A percentile compares a stretch with the other conserved stretches of the same genome.
These are phyloP conservation scores for Monosporascus sp. DNA, from an alignment of 2,329 filamentous ascomycete genomes.

Conservation along the genomic window DNA sequence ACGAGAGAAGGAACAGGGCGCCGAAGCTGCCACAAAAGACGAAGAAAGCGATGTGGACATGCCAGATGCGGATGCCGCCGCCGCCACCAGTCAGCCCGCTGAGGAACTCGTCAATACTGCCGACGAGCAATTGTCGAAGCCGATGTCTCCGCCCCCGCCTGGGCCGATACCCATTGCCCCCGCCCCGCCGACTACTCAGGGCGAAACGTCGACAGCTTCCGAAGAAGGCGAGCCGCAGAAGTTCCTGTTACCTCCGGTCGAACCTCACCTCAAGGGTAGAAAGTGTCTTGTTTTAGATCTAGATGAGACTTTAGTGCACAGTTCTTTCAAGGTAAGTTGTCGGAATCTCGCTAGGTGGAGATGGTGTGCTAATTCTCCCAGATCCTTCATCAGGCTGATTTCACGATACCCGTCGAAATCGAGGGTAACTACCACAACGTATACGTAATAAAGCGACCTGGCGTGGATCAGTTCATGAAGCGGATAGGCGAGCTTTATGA, in stretches of 20 bases:
- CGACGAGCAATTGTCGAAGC: slow-evolving; percentile 35
- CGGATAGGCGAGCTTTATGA: slow-evolving; percentile 95
- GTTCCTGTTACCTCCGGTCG: slow-evolving; percentile 76
- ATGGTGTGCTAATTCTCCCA: slow-evolving; percentile 31
- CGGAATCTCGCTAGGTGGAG: background rate
- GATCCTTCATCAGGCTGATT: slow-evolving; percentile 97
- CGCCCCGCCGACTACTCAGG: slow-evolving; percentile 29
- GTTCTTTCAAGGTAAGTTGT: slow-evolving; percentile 86
- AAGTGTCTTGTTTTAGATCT: slow-evolving; percentile 95
- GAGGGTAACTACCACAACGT: slow-evolving; percentile 99
- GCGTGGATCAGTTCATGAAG: slow-evolving; percentile 98
- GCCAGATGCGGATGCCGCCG: slow-evolving; percentile 53
- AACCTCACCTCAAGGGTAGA: slow-evolving; percentile 73
- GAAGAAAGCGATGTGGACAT: slow-evolving; percentile 63
- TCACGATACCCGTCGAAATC: slow-evolving; percentile 97
- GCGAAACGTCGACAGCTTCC: slow-evolving; percentile 38
- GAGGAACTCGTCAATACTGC: slow-evolving; percentile 33
- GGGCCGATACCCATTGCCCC: slow-evolving; percentile 35
- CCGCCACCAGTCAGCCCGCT: slow-evolving; percentile 36
- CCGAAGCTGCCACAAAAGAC: slow-evolving; percentile 34
- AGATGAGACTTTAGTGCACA: slow-evolving; percentile 95
- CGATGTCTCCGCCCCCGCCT: slow-evolving; percentile 42
- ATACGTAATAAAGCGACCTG: slow-evolving; percentile 98
- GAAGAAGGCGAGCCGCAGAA: slow-evolving; percentile 46
- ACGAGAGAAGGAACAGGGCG: slow-evolving; percentile 30